Percentiles rank a stretch among this genome's conserved stretches.
phyloP scores from a whole-genome alignment of 257 asterid genomes.

The Paraleonurus japonicus region DNA sequence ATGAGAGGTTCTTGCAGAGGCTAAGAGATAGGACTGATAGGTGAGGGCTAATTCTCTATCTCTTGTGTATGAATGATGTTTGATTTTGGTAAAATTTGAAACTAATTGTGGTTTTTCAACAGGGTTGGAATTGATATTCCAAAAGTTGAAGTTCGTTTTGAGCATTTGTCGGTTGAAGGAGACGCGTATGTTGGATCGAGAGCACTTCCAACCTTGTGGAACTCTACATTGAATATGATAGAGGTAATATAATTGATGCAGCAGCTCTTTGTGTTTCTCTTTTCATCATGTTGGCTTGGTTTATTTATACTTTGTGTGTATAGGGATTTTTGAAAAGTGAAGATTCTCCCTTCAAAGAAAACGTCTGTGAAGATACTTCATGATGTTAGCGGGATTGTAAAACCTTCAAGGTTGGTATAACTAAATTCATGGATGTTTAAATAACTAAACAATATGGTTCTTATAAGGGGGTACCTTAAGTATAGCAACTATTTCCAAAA shows the following conservation, averaged over 20 bases:
- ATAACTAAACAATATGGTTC: background rate
- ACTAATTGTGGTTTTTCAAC: background rate
- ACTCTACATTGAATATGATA: conserved; percentile 62
- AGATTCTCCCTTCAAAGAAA: conserved; percentile 78
- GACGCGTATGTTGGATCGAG: conserved; percentile 77
- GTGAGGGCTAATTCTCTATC: conserved; percentile 36
- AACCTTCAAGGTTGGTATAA: conserved; percentile 77
- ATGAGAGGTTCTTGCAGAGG: conserved; percentile 77
- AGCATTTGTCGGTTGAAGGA: conserved; percentile 70
- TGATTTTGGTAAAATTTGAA: background rate
- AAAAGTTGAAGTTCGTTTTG: conserved; percentile 79
- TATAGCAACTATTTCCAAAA: background rate
- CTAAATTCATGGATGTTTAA: background rate
- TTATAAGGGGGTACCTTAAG: background rate
- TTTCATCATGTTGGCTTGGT: background rate
- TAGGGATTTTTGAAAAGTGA: conserved; percentile 67
- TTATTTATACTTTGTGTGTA: background rate
- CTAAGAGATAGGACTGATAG: conserved; percentile 81
- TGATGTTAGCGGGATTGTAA: conserved; percentile 67
- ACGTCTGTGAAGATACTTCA: conserved; percentile 68
- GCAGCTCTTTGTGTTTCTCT: background rate
- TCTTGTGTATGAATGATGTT: background rate
- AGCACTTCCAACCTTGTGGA: conserved; percentile 86
- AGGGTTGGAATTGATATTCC: conserved; percentile 89
- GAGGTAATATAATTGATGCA: conserved; percentile 49